These are phyloP conservation scores for Phytophthora syringae DNA, from an alignment of 352 stramenopile species.

Conservation along the genomic window DNA sequence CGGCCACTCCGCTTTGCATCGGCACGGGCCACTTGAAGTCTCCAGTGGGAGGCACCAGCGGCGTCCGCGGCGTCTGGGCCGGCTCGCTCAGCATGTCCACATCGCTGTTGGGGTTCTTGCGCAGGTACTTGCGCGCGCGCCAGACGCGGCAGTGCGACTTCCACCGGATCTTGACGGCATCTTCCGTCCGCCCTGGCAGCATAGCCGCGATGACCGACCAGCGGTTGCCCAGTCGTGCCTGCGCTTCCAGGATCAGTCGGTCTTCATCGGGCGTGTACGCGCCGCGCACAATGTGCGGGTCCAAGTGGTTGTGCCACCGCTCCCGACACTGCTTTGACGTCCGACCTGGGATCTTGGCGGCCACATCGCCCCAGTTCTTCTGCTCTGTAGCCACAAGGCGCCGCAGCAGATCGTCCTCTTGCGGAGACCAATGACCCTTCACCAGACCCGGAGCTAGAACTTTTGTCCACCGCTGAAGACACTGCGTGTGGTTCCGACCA, in stretches of 20 bases:
- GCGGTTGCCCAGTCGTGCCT: conserved; percentile 85
- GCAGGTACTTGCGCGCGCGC: conserved; percentile 83
- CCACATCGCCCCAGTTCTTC: conserved; percentile 91
- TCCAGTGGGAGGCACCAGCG: conserved; percentile 31
- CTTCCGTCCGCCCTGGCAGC: conserved; percentile 88
- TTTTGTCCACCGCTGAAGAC: conserved; percentile 92
- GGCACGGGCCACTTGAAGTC: conserved; percentile 40
- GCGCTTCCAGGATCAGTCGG: conserved; percentile 86
- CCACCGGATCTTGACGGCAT: conserved; percentile 94
- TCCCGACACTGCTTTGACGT: conserved; percentile 92
- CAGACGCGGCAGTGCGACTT: conserved; percentile 89
- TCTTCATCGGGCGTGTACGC: conserved; percentile 91
- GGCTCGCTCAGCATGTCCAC: conserved; percentile 41
- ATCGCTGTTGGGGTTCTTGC: conserved; percentile 57
- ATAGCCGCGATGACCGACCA: conserved; percentile 92
- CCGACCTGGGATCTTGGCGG: conserved; percentile 82
- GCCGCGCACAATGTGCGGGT: conserved; percentile 89
- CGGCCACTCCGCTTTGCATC: conserved; percentile 7
- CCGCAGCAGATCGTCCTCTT: conserved; percentile 86
- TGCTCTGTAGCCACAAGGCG: conserved; percentile 82
- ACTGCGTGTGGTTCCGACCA: conserved; percentile 92
- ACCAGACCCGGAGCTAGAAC: conserved; percentile 87
- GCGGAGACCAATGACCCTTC: conserved; percentile 92
- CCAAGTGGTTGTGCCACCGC: conserved; percentile 91
- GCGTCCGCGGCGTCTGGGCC: conserved; percentile 37